phyloP scores from a whole-genome alignment of 805 yeast species.

The Starmera quercuum region DNA sequence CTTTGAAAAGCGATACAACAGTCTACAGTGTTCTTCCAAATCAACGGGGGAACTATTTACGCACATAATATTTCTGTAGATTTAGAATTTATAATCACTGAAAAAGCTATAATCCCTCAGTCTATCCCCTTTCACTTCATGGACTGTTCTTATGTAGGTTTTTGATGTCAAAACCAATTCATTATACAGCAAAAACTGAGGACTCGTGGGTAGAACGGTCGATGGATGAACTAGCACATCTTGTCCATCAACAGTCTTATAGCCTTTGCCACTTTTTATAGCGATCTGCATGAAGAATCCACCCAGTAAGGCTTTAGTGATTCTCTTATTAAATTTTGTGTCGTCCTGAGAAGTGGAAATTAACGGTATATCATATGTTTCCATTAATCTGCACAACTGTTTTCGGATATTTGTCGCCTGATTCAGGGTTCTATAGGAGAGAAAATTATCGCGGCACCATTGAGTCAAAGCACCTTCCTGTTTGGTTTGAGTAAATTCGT shows the following conservation, averaged over 20 bases:
- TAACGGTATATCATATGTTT: constrained; percentile 65
- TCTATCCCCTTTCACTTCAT: constrained; percentile 84
- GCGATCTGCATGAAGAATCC: constrained; percentile 99
- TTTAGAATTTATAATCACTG: constrained; percentile 21
- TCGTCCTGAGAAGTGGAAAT: constrained; percentile 61
- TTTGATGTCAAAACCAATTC: constrained; percentile 92
- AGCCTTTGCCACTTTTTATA: constrained; percentile 84
- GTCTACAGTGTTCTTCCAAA: too few relatives aligned
- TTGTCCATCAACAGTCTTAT: constrained; percentile 90
- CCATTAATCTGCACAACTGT: constrained; percentile 81
- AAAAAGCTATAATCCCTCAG: constrained; percentile 20
- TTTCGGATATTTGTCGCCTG: constrained; percentile 83
- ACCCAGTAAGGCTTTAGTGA: constrained; percentile 79
- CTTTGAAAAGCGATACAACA: too few relatives aligned
- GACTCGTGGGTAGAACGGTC: constrained; percentile 79
- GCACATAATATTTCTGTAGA: too few relatives aligned
- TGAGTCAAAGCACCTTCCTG: constrained; percentile 60
- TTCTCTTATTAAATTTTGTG: constrained; percentile 63
- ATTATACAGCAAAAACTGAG: constrained; percentile 91
- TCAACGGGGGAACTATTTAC: neutral
- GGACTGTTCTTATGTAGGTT: constrained; percentile 91
- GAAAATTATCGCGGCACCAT: constrained; percentile 90
- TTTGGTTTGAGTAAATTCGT: constrained; percentile 73
- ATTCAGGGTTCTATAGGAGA: constrained; percentile 74
- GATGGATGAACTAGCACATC: constrained; percentile 93